Evolutionary conservation across 345 rosid genomes (phyloP), one percentile per base, ranked within the genome.

Genomic region (Streptanthus diversifolius): DNA sequence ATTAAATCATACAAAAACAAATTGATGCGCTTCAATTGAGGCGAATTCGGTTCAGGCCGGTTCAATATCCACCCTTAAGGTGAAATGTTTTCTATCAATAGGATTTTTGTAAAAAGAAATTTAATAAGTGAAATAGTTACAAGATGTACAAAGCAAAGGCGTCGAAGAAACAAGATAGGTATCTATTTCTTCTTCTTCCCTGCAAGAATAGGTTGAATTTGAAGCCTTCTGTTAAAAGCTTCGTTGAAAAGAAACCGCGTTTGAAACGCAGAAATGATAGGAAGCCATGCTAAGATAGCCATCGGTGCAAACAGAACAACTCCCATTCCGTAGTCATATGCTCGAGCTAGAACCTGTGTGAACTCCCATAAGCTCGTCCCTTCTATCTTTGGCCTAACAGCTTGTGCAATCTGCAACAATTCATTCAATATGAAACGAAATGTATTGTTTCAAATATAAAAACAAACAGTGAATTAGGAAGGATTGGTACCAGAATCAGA

Each of bases 281-380:
- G 98, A 24, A 91, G 91, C 98, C 98, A 93, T 3, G 96, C 96
- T 80, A 93, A 72, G 57, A 87, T 59, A 73, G 98, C 95, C 41
- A 91, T 75, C 0, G 98, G 98, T 4, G 96, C 86, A 74, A 89
- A 89, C 60, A 93, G 82, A 57, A 84, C 84, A 5, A 86, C 80
- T 5, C 97, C 97, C 98, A 93, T 93, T 76, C 98, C 96, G 58
- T 91, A 89, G 80, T 93, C 98, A 61, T 89, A 93, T 22, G 97
- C 88, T 80, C 87, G 69, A 3, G 88, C 91, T 61, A 93, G 95
- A 12, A 93, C 93, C 60, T 77, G 77, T 12, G 85, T 68, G 75
- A 91, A 89, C 24, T 88, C 85, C 98, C 98, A 93, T 36, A 91
- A 60, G 58, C 89, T 83, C 0, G 86, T 88, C 3, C 83, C 79